Conservation (phyloP, 2,329 filamentous ascomycete genomes). For the Aspergillus floridensis region DNA sequence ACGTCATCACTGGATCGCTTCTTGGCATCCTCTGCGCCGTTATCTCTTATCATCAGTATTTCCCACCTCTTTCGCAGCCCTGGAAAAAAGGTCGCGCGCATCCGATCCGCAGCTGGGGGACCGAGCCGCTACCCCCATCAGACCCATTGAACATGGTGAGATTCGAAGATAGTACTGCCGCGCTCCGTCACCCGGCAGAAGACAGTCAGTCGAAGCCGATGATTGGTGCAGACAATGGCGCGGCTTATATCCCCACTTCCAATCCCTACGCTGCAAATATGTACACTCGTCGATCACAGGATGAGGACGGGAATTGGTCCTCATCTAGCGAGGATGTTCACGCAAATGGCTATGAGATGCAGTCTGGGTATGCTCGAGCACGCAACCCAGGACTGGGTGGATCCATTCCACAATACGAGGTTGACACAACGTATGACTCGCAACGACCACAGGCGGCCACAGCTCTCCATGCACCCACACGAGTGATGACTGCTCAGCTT, state of each 20-base stretch:
- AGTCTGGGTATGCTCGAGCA: conserved; percentile 26
- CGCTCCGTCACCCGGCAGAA: conserved; percentile 34
- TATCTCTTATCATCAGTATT: conserved; percentile 58
- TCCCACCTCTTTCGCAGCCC: conserved; percentile 54
- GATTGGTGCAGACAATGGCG: conserved; percentile 8
- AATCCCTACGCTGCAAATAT: conserved; percentile 27
- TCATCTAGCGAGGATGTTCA: conserved; percentile 40
- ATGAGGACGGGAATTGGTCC: conserved; percentile 35
- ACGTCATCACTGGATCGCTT: conserved; percentile 56
- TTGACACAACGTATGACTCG: conserved; percentile 30
- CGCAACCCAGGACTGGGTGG: conserved; percentile 23
- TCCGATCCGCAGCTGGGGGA: conserved; percentile 58
- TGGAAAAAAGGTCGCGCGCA: conserved; percentile 60
- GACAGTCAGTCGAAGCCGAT: conserved; percentile 19
- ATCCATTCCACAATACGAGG: conserved; percentile 24
- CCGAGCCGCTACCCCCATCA: conserved; percentile 36
- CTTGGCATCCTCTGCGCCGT: conserved; percentile 54
- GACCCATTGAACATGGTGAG: conserved; percentile 11
- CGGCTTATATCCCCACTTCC: conserved; percentile 19
- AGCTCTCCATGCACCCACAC: conserved; percentile 12
- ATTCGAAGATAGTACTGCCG: conserved; percentile 21
- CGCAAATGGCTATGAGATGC: conserved; percentile 38
- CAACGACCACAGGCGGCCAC: conserved; percentile 16
- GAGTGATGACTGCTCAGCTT: conserved; percentile 9
- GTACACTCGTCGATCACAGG: conserved; percentile 29